A percentile compares a stretch with the other conserved stretches of the same genome.
Evolutionary conservation across 2,329 filamentous ascomycete genomes (phyloP).

Genomic region (Claviceps pusilla): DNA sequence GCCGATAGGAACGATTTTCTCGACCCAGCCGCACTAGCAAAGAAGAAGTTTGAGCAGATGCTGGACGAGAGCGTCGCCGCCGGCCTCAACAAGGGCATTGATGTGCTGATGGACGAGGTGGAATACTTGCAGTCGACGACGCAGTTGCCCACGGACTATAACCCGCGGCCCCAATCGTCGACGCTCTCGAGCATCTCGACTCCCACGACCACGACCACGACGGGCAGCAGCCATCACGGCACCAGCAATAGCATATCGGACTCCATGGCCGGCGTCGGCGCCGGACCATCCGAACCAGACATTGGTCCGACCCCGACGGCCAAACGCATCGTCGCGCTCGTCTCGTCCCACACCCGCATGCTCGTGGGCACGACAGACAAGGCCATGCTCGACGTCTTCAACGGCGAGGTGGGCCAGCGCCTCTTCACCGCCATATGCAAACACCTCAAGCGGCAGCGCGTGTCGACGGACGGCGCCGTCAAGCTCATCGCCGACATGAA

Average conservation of each 20-base stretch:
- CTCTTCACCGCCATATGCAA: constrained; percentile 90
- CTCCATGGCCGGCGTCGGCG: constrained; percentile 7
- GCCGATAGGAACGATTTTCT: constrained; percentile 90
- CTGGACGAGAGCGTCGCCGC: constrained; percentile 92
- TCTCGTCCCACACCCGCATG: constrained; percentile 83
- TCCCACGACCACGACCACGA: neutral
- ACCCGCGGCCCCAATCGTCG: constrained; percentile 38
- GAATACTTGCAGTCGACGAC: constrained; percentile 87
- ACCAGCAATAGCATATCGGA: constrained; percentile 10
- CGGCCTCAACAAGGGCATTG: constrained; percentile 91
- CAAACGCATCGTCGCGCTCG: constrained; percentile 64
- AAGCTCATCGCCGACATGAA: constrained; percentile 95
- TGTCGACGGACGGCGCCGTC: constrained; percentile 78
- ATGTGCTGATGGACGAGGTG: constrained; percentile 95
- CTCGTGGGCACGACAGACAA: constrained; percentile 91
- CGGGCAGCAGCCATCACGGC: constrained; percentile 5
- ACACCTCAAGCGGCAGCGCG: constrained; percentile 87
- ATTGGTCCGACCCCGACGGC: constrained; percentile 67
- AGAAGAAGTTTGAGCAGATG: constrained; percentile 98
- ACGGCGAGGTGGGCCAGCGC: constrained; percentile 86
- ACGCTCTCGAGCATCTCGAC: constrained; percentile 10
- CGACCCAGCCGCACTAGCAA: constrained; percentile 78
- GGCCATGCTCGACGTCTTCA: constrained; percentile 95
- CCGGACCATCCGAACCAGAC: constrained; percentile 24
- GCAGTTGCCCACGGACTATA: constrained; percentile 79